Evolutionary conservation across 176 grass and related monocot species (phyloP), one percentile per base, ranked within the genome.

Genomic region (Eragrostis curvula): DNA sequence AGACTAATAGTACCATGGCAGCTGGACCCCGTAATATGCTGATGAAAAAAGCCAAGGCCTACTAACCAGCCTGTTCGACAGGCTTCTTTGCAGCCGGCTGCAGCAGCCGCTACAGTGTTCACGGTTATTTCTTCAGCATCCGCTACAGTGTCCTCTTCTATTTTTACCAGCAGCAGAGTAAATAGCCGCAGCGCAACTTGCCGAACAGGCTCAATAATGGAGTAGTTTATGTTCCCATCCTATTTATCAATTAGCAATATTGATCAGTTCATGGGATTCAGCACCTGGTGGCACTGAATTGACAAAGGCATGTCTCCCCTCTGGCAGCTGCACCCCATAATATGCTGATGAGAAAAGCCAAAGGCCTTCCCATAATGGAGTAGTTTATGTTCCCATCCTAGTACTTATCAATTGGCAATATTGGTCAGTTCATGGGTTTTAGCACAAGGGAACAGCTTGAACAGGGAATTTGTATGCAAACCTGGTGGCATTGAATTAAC

Each of bases 261-360:
- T 75, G 32, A 47, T 56, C 59, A 62, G 55, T 24, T 43, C n/a
- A 42, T 24, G 39, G 60, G 53, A 64, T 64, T 52, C 50, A 14
- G 18, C 55, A 41, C 29, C 27, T 61, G 43, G 21, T 30, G 3
- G 40, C 5, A 39, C 17, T 12, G 57, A 18, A 47, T 46, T 83
- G 46, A 46, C 41, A 57, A 68, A 75, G 24, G 27, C 41, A 29
- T 62, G 66, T 50, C 47, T 83, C 42, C 40, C 66, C 51, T 65
- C 32, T 36, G 32, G 32, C 32, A 36, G 32, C 32, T 36, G 32
- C 32, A 36, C 32, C 4, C 32, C 32, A 36, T 36, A 36, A 4
- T 36, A 36, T 36, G 32, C 32, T 36, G 32, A 36, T 36, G 32
- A 36, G 32, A 41, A 51, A 40, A 41, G 23, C 30, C 21, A 9